Base-by-base conservation (phyloP, 2,329 filamentous ascomycete genomes). In the Ploettnerulaceae sp. region DNA sequence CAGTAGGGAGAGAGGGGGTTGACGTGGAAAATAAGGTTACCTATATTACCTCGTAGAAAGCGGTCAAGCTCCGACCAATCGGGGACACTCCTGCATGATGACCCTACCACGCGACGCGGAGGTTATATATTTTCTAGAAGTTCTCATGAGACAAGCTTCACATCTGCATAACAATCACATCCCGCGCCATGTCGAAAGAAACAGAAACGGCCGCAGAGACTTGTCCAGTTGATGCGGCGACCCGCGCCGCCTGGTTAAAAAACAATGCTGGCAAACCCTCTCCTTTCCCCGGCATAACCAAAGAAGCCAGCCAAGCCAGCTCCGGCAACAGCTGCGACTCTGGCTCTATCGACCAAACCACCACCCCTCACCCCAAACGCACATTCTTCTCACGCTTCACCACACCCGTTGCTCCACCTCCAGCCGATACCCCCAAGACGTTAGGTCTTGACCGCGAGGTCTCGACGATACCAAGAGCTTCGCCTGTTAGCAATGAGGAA, bases 181-280 rank as follows among this genome's bases (percentile, higher is more conserved):
- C 31, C 32, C 17, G 43, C 31, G 53, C 28, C 29, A 63, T 63
- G 61, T 45, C 61, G 11, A 61, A 63, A 52, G 52, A 57, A n/a
- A 45, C 51, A 28, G 53, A 55, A 41, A 24, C 55, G 36, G 56
- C 60, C 41, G 59, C 66, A 44, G 66, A 70, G 54, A 74, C 73
- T 48, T 97, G 93, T 62, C 93, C 93, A 4, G 89, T 97, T 61
- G 90, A 97, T 69, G 86, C 90, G 69, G 86, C 88, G 61, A 85
- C 89, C 42, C 84, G 93, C 60, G 85, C 89, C 60, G 81, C 84
- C 59, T 98, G 91, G 91, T 77, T 97, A 28, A 73, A 64, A 51
- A 52, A 63, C 51, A 60, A 61, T 44, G 44, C 51, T 18, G 43
- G 54, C 57, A 33, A 46, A 57, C 28, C 52, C 35, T 44, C 48